Percentiles rank a stretch among this genome's conserved stretches.
These are phyloP conservation scores for Aureobasidium sp. DNA, from an alignment of 2,329 filamentous ascomycete species.

Conservation along the genomic window DNA sequence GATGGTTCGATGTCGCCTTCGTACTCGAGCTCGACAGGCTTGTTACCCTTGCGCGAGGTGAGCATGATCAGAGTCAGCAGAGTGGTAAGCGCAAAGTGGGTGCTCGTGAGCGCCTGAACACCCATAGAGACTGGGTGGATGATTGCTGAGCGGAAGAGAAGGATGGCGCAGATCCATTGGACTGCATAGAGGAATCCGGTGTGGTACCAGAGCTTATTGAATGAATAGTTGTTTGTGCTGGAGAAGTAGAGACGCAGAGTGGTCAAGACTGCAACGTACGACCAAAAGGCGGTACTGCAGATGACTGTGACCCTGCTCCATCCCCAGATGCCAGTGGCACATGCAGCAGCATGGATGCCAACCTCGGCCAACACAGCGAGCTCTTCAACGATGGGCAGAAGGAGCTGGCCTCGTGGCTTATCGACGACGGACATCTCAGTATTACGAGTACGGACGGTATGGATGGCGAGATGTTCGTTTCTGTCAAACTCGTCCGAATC, in stretches of 20 bases:
- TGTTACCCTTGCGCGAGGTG: conserved; percentile 85
- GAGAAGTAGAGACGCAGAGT: conserved; percentile 61
- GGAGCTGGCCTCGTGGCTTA: conserved; percentile 63
- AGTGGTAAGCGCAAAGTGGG: conserved; percentile 66
- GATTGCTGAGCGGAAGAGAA: conserved; percentile 77
- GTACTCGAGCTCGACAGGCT: conserved; percentile 77
- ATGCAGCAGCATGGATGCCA: conserved; percentile 56
- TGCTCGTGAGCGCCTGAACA: conserved; percentile 56
- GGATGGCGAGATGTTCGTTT: conserved; percentile 47
- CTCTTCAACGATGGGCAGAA: conserved; percentile 65
- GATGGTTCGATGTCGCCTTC: conserved; percentile 84
- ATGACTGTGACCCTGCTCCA: conserved; percentile 42
- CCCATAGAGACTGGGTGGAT: conserved; percentile 63
- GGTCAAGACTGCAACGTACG: conserved; percentile 68
- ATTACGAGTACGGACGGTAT: conserved; percentile 41
- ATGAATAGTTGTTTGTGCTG: conserved; percentile 50
- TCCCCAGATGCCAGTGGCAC: conserved; percentile 54
- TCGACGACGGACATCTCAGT: conserved; percentile 51
- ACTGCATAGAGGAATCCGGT: conserved; percentile 74
- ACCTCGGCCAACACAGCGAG: conserved; percentile 65
- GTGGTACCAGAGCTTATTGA: conserved; percentile 83
- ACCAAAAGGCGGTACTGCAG: conserved; percentile 65
- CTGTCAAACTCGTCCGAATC: conserved; percentile 50
- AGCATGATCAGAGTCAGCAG: conserved; percentile 68
- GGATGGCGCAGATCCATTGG: conserved; percentile 69